A percentile compares a stretch with the other conserved stretches of the same genome.
Conservation (phyloP, 2,329 filamentous ascomycete species). For the Ilyonectria robusta region DNA sequence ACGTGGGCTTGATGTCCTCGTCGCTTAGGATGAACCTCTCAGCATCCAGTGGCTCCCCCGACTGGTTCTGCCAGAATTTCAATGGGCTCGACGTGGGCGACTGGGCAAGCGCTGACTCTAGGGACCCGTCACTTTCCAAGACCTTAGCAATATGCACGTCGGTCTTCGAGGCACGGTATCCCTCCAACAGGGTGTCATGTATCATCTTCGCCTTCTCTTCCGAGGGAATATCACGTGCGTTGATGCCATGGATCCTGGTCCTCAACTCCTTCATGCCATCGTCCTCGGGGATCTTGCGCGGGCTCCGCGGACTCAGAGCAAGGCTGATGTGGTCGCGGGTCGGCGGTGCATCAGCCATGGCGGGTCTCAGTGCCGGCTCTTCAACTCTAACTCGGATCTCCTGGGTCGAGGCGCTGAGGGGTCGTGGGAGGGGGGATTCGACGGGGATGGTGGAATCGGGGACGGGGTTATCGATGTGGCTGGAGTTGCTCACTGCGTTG, state of each 20-base stretch:
- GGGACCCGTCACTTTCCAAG: constrained; percentile 33
- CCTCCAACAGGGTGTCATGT: constrained; percentile 79
- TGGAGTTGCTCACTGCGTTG: constrained; percentile 46
- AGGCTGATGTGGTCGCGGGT: constrained; percentile 53
- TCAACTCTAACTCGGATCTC: constrained; percentile 53
- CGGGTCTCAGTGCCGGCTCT: constrained; percentile 41
- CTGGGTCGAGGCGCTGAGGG: constrained; percentile 53
- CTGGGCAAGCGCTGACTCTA: constrained; percentile 55
- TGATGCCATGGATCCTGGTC: constrained; percentile 77
- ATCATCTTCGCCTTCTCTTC: constrained; percentile 80
- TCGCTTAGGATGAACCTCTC: constrained; percentile 67
- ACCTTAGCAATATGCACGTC: constrained; percentile 34
- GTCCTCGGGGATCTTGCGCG: constrained; percentile 74
- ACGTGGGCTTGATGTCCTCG: constrained; percentile 78
- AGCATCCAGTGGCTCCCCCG: constrained; percentile 55
- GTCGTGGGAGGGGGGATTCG: constrained; percentile 48
- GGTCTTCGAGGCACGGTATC: constrained; percentile 65
- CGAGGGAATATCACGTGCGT: constrained; percentile 70
- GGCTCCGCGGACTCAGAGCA: constrained; percentile 48
- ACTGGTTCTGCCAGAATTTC: constrained; percentile 70
- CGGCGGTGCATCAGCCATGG: constrained; percentile 40
- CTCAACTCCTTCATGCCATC: constrained; percentile 82
- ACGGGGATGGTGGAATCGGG: constrained; percentile 38
- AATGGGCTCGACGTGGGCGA: constrained; percentile 63
- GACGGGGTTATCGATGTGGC: constrained; percentile 39